Conservation (phyloP, 805 yeast species). For the Saccharomyces mikatae region DNA sequence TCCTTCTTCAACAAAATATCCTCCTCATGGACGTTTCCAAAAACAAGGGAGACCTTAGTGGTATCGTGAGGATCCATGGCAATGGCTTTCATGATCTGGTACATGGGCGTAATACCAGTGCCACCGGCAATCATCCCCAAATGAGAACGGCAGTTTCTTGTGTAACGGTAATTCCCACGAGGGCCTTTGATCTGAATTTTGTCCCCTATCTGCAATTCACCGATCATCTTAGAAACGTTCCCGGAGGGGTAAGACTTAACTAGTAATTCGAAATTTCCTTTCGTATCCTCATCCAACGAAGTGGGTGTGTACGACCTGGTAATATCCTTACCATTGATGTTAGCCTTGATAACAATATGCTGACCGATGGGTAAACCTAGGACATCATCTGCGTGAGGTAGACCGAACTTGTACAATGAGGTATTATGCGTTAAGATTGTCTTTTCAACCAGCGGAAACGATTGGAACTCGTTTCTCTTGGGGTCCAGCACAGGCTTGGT, state of each 20-base stretch:
- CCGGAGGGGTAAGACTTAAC: conserved; percentile 83
- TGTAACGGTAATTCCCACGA: conserved; percentile 77
- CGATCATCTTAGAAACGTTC: conserved; percentile 69
- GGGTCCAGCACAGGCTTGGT: conserved; percentile 38
- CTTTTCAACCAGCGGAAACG: conserved; percentile 75
- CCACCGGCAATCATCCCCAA: conserved; percentile 95
- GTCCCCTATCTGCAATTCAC: conserved; percentile 70
- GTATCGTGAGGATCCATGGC: conserved; percentile 67
- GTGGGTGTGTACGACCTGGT: conserved; percentile 88
- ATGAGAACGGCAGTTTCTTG: conserved; percentile 64
- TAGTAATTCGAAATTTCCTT: conserved; percentile 77
- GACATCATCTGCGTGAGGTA: conserved; percentile 65
- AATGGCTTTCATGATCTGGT: conserved; percentile 79
- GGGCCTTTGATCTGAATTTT: conserved; percentile 78
- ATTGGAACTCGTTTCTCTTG: conserved; percentile 54
- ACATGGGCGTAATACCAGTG: conserved; percentile 95
- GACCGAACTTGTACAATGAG: conserved; percentile 72
- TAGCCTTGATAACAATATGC: conserved; percentile 75
- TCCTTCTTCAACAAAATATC: conserved; percentile 79
- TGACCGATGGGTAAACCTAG: conserved; percentile 92
- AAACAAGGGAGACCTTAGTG: conserved; percentile 66
- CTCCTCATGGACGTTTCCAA: conserved; percentile 71
- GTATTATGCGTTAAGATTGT: conserved; percentile 72
- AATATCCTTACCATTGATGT: conserved; percentile 69
- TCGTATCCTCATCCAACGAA: conserved; percentile 61